Percentiles rank a stretch among this genome's conserved stretches.
These are phyloP conservation scores for Tolypocladium pustulatum DNA, from an alignment of 2,329 filamentous ascomycete species.

Conservation along the genomic window DNA sequence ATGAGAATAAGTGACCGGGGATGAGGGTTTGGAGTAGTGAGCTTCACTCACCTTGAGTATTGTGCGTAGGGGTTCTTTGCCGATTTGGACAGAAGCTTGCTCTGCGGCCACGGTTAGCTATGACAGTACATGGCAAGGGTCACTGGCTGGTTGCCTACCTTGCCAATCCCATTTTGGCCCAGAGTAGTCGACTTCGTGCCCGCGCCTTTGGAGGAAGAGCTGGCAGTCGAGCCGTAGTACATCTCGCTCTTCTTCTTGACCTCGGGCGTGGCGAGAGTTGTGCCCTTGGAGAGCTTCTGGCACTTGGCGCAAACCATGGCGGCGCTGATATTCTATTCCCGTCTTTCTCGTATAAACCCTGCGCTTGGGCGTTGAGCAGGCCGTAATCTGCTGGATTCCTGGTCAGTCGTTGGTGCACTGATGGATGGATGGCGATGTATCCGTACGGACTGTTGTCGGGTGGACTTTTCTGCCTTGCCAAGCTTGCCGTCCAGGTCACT, in stretches of 20 bases:
- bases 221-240: constrained; percentile 49
- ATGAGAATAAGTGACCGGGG: neutral
- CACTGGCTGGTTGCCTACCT: constrained; percentile 28
- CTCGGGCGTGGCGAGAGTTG: constrained; percentile 48
- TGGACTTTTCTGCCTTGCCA: neutral
- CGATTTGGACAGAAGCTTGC: constrained; percentile 52
- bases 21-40: neutral
- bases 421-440: neutral
- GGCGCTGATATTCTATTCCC: neutral
- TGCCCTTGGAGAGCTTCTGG: constrained; percentile 48
- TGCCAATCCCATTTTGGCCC: constrained; percentile 47
- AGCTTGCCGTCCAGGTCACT: neutral
- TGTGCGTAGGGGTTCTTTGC: constrained; percentile 58
- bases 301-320: constrained; percentile 56
- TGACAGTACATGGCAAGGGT: neutral
- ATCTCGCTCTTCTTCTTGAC: constrained; percentile 60
- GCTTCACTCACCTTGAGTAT: constrained; percentile 30
- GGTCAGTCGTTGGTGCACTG: neutral
- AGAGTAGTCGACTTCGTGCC: constrained; percentile 40
- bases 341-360: neutral
- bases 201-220: constrained; percentile 22
- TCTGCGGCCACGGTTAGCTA: constrained; percentile 25
- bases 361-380: neutral
- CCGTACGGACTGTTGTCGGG: neutral
- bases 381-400: neutral